Percentiles rank a stretch among this genome's conserved stretches.
Conservation (phyloP, 176 grass and related monocot species). For the Oryza meridionalis region DNA sequence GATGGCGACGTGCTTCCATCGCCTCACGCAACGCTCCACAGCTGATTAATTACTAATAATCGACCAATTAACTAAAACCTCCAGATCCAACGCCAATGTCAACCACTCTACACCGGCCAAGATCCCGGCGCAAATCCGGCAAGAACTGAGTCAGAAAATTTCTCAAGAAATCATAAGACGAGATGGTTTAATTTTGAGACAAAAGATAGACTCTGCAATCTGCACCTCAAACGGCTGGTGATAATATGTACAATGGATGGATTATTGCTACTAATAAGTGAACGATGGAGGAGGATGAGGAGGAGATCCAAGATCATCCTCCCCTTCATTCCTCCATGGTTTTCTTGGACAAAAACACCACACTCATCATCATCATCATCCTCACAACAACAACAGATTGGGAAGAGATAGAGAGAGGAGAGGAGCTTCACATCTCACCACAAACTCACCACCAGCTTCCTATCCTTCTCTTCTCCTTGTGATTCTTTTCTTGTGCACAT, state of each 20-base stretch:
- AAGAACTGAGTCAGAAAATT: neutral
- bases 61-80: no score
- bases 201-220: neutral
- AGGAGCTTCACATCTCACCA: neutral
- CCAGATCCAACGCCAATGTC: neutral
- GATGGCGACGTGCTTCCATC: neutral
- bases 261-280: neutral
- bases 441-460: neutral
- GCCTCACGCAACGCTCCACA: neutral
- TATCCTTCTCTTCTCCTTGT: neutral
- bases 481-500: neutral
- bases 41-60: neutral
- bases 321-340: neutral
- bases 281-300: neutral
- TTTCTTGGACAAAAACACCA: slow-evolving; percentile 13
- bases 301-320: neutral
- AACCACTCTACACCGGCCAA: neutral
- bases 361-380: slow-evolving; percentile 6
- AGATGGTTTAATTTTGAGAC: neutral
- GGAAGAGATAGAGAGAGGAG: neutral
- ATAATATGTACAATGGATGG: neutral
- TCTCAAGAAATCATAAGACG: neutral
- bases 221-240: neutral
- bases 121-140: neutral
- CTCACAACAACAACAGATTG: neutral